These are phyloP conservation scores for Drechmeria coniospora DNA, from an alignment of 2,329 filamentous ascomycete genomes.

Conservation along the genomic window DNA sequence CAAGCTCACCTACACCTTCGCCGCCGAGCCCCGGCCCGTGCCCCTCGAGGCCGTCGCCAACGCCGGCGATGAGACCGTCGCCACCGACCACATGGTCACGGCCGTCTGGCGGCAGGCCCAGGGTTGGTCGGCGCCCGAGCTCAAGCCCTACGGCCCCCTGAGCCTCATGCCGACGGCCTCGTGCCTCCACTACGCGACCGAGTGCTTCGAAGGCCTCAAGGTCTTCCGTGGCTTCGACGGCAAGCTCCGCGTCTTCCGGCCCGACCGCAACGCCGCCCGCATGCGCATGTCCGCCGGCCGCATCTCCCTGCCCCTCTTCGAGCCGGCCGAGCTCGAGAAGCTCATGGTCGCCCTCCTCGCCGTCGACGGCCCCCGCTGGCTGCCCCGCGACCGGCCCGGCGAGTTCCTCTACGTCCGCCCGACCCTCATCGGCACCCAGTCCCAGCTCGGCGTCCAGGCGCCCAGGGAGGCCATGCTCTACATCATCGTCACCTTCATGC, in stretches of 20 bases:
- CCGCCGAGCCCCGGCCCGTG: constrained; percentile 33
- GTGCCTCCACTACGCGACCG: constrained; percentile 75
- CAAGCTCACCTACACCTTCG: constrained; percentile 40
- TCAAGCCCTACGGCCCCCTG: constrained; percentile 65
- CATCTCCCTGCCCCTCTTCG: constrained; percentile 61
- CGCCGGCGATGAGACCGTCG: constrained; percentile 35
- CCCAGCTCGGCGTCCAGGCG: constrained; percentile 64
- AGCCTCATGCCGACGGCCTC: constrained; percentile 68
- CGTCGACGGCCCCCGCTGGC: constrained; percentile 63
- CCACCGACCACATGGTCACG: constrained; percentile 82
- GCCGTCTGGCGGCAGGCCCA: constrained; percentile 46
- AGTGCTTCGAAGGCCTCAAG: constrained; percentile 80
- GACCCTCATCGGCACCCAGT: constrained; percentile 70
- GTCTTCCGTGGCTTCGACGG: constrained; percentile 67
- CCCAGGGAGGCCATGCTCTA: constrained; percentile 80
- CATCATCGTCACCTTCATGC: constrained; percentile 55
- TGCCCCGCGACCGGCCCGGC: constrained; percentile 53
- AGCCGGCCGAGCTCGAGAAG: constrained; percentile 54
- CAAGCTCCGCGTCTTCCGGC: constrained; percentile 63
- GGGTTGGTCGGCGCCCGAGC: constrained; percentile 61
- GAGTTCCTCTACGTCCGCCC: constrained; percentile 74
- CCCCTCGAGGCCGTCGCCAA: constrained; percentile 33
- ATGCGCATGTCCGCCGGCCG: constrained; percentile 44
- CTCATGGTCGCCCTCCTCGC: constrained; percentile 57
- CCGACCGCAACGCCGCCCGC: constrained; percentile 54